A percentile compares a stretch with the other conserved stretches of the same genome.
Conservation (phyloP, 345 rosid species). For the Isatis tinctoria region DNA sequence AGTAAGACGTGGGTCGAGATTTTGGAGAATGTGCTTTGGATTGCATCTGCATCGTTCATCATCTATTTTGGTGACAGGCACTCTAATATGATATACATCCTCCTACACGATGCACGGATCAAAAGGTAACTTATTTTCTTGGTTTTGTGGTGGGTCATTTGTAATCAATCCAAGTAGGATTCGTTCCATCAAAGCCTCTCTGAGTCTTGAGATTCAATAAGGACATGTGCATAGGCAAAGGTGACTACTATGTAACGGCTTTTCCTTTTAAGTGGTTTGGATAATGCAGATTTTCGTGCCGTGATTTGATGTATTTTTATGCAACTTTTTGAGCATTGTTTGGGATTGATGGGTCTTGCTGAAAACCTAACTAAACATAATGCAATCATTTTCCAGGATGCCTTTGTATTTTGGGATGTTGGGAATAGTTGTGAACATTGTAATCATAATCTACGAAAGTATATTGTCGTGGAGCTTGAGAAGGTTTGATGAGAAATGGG, state of each 20-base stretch:
- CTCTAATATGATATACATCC: slow-evolving; percentile 61
- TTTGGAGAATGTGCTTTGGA: slow-evolving; percentile 79
- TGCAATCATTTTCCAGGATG: slow-evolving; percentile 46
- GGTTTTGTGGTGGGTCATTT: not conserved
- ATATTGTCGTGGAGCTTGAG: slow-evolving; percentile 72
- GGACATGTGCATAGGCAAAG: not conserved
- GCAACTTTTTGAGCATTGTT: not conserved
- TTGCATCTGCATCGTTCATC: slow-evolving; percentile 70
- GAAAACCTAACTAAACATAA: not conserved
- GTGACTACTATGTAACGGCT: not conserved
- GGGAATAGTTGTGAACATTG: slow-evolving; percentile 56
- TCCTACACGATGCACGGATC: slow-evolving; percentile 74
- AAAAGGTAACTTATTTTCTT: slow-evolving; percentile 46
- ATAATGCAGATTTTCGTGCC: not conserved
- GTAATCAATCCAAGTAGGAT: not conserved
- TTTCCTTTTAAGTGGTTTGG: not conserved
- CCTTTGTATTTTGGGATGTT: slow-evolving; percentile 77
- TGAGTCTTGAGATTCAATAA: not conserved
- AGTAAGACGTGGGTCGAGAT: slow-evolving; percentile 62
- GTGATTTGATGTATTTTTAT: not conserved
- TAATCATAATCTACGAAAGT: slow-evolving; percentile 73
- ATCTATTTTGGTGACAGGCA: slow-evolving; percentile 78
- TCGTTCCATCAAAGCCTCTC: not conserved
- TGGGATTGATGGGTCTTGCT: not conserved
- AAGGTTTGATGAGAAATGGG: slow-evolving; percentile 94